Percentiles rank a stretch among this genome's conserved stretches.
These are phyloP conservation scores for Kodamaea laetipori DNA, from an alignment of 805 yeast genomes.

Conservation along the genomic window DNA sequence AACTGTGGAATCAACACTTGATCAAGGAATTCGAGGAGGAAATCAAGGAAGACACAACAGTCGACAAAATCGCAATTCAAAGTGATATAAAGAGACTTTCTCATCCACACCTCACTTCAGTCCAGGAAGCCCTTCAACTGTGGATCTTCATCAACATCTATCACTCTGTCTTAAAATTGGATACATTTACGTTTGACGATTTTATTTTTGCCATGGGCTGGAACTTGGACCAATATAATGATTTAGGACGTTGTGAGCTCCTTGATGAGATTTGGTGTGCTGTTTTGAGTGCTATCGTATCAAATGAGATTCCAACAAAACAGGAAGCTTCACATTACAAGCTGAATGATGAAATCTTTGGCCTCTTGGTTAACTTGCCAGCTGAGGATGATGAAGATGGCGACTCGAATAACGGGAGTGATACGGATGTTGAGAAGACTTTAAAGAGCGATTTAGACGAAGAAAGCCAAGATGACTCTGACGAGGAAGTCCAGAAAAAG, in stretches of 20 bases:
- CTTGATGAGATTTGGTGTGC: conserved; percentile 72
- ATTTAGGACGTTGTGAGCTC: conserved; percentile 49
- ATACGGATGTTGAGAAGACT: conserved; percentile 21
- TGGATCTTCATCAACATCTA: conserved; percentile 80
- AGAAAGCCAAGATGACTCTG: conserved; percentile 15
- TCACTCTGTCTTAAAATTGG: conserved; percentile 62
- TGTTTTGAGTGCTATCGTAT: conserved; percentile 56
- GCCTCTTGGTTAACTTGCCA: conserved; percentile 37
- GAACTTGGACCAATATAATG: conserved; percentile 40
- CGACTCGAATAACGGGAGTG: conserved; percentile 25
- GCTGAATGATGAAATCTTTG: conserved; percentile 33
- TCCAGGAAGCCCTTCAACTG: conserved; percentile 57
- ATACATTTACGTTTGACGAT: conserved; percentile 79
- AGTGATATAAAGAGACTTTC: conserved; percentile 14
- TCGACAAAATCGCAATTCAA: neutral
- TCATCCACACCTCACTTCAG: conserved; percentile 15
- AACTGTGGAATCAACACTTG: conserved; percentile 21
- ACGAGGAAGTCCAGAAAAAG: neutral
- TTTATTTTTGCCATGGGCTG: conserved; percentile 59
- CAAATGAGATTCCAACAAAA: conserved; percentile 31
- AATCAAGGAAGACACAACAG: neutral
- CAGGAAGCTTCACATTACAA: conserved; percentile 33
- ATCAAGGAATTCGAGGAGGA: conserved; percentile 15
- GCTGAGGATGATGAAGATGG: conserved; percentile 28
- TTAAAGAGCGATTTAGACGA: conserved; percentile 28